Base-by-base conservation (phyloP, 805 yeast species). In the Candida endomychidarum region DNA sequence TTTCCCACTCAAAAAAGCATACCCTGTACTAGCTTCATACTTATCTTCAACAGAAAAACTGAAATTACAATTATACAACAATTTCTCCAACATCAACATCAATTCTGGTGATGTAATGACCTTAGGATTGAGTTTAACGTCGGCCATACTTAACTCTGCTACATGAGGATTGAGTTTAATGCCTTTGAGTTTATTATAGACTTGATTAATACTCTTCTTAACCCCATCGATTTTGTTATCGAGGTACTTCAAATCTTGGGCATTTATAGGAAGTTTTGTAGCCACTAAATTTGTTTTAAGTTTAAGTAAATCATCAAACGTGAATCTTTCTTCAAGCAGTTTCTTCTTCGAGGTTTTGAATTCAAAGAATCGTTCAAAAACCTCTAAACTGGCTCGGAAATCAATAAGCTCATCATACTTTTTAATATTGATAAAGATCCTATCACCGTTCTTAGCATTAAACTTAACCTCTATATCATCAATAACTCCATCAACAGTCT, bases 11-110 rank as follows among this genome's bases (percentile, higher is more conserved):
- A 37, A 43, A 15, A 40, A 33, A 3, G 42, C 25, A 37, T 51
- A 61, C 0, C 65, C 51, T 3, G 71, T 60, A 1, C 62, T 53
- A 5, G 40, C 42, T 21, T 47, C 45, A 40, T 61, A 60, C 0
- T 37, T 30, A 31, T 67, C 72, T 1, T 54, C 63, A 11, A 25
- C 14, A 0, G 67, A 48, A 41, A 64, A 62, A 40, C 56, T 58
- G 35, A 47, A 51, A 19, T 50, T 49, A 12, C 51, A 42, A 32
- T 58, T 64, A 18, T 50, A 46, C 15, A 50, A 18, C 8, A 37
- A 18, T 14, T 30, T 37, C 15, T 36, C 39, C 4, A 47, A 7
- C 7, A 20, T 5, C 9, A 17, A 22, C 4, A 47, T 9, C 24
- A 47, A 37, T 9, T 41, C 41, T 11, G 14, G 23, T 2, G 45